Conservation (phyloP, 1,284 basidiomycete species). For the Sparassis latifolia region DNA sequence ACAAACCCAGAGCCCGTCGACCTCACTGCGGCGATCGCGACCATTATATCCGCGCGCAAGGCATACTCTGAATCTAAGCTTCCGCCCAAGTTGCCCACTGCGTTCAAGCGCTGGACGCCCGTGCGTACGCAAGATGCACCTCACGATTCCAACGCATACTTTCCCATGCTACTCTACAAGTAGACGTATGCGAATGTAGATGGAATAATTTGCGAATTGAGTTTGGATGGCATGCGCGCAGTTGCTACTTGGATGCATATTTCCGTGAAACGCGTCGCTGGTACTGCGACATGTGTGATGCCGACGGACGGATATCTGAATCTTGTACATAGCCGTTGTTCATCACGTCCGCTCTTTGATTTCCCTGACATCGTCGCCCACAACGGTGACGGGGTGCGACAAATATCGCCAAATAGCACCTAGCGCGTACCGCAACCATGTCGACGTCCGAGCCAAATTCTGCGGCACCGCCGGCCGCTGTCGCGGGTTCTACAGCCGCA, state of each 20-base stretch:
- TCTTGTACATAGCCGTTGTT: too few species aligned
- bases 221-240: background rate
- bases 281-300: too few species aligned
- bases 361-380: background rate
- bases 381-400: background rate
- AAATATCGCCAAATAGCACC: background rate
- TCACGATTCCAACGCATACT: conserved; percentile 72
- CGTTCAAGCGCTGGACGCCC: conserved; percentile 69
- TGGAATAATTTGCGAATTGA: background rate
- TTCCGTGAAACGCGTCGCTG: too few species aligned
- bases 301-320: too few species aligned
- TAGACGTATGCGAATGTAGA: conserved; percentile 30
- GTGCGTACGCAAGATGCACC: conserved; percentile 64
- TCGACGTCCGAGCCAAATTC: conserved; percentile 6
- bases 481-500: conserved; percentile 44
- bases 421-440: background rate
- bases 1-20: conserved; percentile 40
- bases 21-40: conserved; percentile 65
- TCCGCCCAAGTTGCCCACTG: conserved; percentile 64
- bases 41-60: conserved; percentile 53
- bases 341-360: too few species aligned
- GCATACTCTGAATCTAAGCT: conserved; percentile 59
- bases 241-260: background rate
- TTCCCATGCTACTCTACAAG: conserved; percentile 79
- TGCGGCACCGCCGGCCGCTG: conserved; percentile 39